Evolutionary conservation across 2,329 filamentous ascomycete species (phyloP).

Genomic region (Rhynchosporium secalis): DNA sequence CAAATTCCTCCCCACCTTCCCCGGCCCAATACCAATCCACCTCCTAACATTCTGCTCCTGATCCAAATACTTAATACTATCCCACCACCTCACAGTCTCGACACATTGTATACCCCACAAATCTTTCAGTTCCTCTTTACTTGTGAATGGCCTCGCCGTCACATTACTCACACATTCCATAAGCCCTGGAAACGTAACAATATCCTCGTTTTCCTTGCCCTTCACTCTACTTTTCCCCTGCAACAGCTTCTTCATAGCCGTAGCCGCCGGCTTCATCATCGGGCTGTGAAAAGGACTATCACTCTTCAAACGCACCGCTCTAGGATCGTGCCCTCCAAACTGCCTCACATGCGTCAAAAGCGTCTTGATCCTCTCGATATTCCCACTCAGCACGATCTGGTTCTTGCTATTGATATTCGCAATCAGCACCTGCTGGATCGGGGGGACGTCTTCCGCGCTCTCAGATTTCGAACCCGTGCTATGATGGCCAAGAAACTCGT

Average conservation of each 20-base stretch:
- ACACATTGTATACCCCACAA: constrained; percentile 77
- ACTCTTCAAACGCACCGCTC: constrained; percentile 81
- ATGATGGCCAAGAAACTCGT: constrained; percentile 74
- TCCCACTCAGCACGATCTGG: constrained; percentile 91
- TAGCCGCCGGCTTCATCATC: constrained; percentile 83
- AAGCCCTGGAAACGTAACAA: constrained; percentile 72
- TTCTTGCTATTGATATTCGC: constrained; percentile 96
- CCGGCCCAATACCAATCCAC: constrained; percentile 91
- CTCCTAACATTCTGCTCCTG: constrained; percentile 77
- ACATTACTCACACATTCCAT: constrained; percentile 87
- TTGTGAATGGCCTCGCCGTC: constrained; percentile 73
- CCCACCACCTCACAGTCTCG: constrained; percentile 95
- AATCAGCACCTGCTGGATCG: constrained; percentile 84
- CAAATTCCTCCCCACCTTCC: constrained; percentile 89
- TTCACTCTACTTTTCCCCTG: constrained; percentile 55
- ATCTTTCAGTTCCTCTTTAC: constrained; percentile 73
- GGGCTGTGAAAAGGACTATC: constrained; percentile 90
- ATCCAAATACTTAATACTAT: constrained; percentile 86
- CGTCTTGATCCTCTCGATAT: constrained; percentile 76
- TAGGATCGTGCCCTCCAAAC: constrained; percentile 87
- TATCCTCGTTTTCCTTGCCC: constrained; percentile 57
- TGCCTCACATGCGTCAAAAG: constrained; percentile 83
- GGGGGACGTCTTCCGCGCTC: constrained; percentile 65
- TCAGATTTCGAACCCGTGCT: constrained; percentile 67
- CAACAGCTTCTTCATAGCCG: constrained; percentile 70